These are phyloP conservation scores for Acacia melanoxylon DNA, from an alignment of 306 rosid species.

Conservation along the genomic window DNA sequence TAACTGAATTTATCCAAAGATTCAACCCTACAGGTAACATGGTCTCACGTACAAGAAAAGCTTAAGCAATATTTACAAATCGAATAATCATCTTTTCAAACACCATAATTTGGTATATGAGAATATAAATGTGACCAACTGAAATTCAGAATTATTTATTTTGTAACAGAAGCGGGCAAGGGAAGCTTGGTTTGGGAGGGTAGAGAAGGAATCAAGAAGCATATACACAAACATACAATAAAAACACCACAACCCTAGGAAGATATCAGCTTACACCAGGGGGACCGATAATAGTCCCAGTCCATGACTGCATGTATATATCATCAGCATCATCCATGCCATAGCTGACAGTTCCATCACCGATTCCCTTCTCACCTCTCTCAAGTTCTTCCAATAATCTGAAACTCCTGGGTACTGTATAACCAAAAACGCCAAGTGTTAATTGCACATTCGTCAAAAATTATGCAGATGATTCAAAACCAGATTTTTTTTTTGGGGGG, in stretches of 20 bases:
- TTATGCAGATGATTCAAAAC: not conserved
- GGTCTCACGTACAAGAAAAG: not conserved
- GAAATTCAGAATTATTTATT: not conserved
- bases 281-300: slow-evolving; percentile 96
- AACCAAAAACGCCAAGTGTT: slow-evolving; percentile 21
- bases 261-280: slow-evolving; percentile 63
- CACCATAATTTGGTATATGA: not conserved
- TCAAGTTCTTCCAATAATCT: slow-evolving; percentile 97
- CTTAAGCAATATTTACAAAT: not conserved
- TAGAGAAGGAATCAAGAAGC: not conserved
- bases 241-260: not conserved
- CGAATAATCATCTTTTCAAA: not conserved
- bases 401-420: slow-evolving; percentile 91
- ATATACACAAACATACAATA: not conserved
- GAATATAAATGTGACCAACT: not conserved
- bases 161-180: not conserved
- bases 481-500: not conserved
- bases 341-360: slow-evolving; percentile 98
- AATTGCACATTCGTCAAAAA: not conserved
- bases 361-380: slow-evolving; percentile 98
- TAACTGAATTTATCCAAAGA: not conserved
- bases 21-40: not conserved
- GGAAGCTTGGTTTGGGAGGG: not conserved
- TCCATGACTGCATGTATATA: slow-evolving; percentile 94
- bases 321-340: slow-evolving; percentile 99